Evolutionary conservation across 1,139 yeast genomes (phyloP).

Genomic region (Yamadazyma atmosphaerica): DNA sequence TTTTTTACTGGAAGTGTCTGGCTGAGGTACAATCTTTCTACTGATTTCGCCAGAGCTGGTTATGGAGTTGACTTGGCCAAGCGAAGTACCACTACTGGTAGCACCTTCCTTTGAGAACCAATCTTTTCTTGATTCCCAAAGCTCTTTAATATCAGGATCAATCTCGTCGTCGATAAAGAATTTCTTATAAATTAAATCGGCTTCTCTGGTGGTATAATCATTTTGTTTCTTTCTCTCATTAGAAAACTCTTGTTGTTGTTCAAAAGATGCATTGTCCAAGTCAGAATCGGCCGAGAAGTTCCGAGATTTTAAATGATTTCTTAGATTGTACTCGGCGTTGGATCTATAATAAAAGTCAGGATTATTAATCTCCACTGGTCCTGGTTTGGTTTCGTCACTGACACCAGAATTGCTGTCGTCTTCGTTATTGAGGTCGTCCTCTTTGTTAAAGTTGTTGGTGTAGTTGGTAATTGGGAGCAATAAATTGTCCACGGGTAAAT

Average conservation of each 20-base stretch:
- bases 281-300: constrained; percentile 5
- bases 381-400: neutral
- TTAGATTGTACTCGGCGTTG: constrained; percentile 13
- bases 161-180: constrained; percentile 39
- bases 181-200: constrained; percentile 45
- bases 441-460: constrained; percentile 1
- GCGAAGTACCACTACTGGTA: neutral
- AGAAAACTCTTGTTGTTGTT: constrained; percentile 22
- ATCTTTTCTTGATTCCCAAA: constrained; percentile 49
- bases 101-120: constrained; percentile 1
- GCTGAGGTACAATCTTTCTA: neutral
- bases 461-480: constrained; percentile 7
- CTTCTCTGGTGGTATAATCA: constrained; percentile 52
- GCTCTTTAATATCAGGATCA: constrained; percentile 51
- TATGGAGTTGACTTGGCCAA: too few relatives aligned
- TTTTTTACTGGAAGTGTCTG: neutral
- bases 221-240: constrained; percentile 24
- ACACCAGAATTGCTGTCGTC: neutral
- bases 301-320: constrained; percentile 1
- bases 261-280: constrained; percentile 20
- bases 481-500: constrained; percentile 24
- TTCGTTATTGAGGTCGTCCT: neutral
- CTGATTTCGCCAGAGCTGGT: neutral
- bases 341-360: constrained; percentile 18
- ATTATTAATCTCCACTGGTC: constrained; percentile 1